phyloP scores from a whole-genome alignment of 1,139 yeast genomes.

The Hanseniaspora uvarum region DNA sequence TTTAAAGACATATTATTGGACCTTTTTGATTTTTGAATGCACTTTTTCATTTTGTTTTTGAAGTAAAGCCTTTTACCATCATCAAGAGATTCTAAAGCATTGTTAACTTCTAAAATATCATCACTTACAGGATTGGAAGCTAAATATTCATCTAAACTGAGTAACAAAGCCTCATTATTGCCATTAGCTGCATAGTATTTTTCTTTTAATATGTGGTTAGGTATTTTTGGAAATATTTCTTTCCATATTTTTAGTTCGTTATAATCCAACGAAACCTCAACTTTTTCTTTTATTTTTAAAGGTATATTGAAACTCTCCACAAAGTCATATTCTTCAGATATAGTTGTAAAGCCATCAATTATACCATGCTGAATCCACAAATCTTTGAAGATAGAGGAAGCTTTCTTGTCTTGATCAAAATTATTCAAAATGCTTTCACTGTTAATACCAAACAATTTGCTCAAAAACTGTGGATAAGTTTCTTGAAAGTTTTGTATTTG shows the following conservation, averaged over 20 bases:
- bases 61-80: not conserved
- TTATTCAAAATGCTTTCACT: not conserved
- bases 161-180: not conserved
- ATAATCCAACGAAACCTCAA: not conserved
- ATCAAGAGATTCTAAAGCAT: not conserved
- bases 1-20: too few relatives aligned
- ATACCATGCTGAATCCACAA: not conserved
- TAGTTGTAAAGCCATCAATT: not conserved
- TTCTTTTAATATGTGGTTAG: not conserved
- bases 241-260: constrained; percentile 6
- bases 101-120: not conserved
- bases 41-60: not conserved
- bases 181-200: not conserved
- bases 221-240: constrained; percentile 2
- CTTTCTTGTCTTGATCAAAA: not conserved
- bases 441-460: not conserved
- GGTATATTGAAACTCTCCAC: not conserved
- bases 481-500: not conserved
- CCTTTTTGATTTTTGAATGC: not conserved
- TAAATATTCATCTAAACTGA: not conserved
- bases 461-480: not conserved
- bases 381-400: not conserved
- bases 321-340: not conserved
- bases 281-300: not conserved
- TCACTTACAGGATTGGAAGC: not conserved